Evolutionary conservation across 805 yeast genomes (phyloP).

Genomic region (Kazachstania bromeliacearum): DNA sequence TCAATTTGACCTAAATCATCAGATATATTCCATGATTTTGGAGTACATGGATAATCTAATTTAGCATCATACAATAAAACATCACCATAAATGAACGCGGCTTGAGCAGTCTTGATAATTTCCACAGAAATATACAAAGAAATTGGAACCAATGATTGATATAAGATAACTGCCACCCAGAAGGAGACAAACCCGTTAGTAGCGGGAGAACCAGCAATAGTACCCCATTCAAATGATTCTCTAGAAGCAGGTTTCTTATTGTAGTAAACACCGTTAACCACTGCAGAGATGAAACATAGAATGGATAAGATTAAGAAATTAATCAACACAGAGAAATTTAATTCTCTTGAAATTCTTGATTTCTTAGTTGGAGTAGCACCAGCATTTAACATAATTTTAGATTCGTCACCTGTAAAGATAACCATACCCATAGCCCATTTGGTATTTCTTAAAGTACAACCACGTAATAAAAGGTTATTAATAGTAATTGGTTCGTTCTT

Average conservation of each 20-base stretch:
- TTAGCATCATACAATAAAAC: slow-evolving; percentile 57
- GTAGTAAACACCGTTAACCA: slow-evolving; percentile 63
- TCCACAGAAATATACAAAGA: slow-evolving; percentile 75
- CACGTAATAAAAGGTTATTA: slow-evolving; percentile 62
- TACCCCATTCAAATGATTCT: slow-evolving; percentile 58
- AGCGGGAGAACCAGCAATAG: slow-evolving; percentile 56
- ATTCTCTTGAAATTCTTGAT: slow-evolving; percentile 63
- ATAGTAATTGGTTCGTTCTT: slow-evolving; percentile 56
- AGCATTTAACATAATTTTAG: slow-evolving; percentile 73
- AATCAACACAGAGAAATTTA: slow-evolving; percentile 58
- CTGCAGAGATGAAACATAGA: slow-evolving; percentile 60
- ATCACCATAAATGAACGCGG: slow-evolving; percentile 71
- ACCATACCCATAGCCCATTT: slow-evolving; percentile 78
- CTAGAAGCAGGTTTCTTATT: slow-evolving; percentile 40
- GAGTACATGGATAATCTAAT: slow-evolving; percentile 73
- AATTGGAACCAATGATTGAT: slow-evolving; percentile 75
- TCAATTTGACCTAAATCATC: slow-evolving; percentile 84
- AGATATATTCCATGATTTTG: slow-evolving; percentile 77
- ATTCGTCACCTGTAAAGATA: slow-evolving; percentile 65
- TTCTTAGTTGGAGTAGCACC: slow-evolving; percentile 73
- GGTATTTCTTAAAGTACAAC: slow-evolving; percentile 70
- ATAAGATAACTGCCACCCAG: slow-evolving; percentile 66
- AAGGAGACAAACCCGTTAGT: slow-evolving; percentile 63
- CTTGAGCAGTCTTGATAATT: slow-evolving; percentile 74
- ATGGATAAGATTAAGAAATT: slow-evolving; percentile 57